Conservation (phyloP, 768 basidiomycete genomes). For the Sistotremastrum niveocremeum region DNA sequence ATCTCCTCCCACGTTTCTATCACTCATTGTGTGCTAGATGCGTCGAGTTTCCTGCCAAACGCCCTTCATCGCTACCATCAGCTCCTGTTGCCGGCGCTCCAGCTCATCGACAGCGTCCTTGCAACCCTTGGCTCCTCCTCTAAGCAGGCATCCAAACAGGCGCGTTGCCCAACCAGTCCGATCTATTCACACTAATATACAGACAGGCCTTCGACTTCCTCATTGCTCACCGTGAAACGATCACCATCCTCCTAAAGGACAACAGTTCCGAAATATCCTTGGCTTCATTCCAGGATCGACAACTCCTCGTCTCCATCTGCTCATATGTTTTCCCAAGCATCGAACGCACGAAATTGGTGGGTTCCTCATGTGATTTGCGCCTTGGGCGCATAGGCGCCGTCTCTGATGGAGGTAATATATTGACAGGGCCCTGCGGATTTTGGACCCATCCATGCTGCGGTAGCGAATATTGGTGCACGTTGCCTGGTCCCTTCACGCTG, state of each 20-base stretch:
- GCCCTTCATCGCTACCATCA: conserved; percentile 87
- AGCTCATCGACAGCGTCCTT: conserved; percentile 64
- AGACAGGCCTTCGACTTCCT: conserved; percentile 67
- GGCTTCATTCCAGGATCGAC: conserved; percentile 62
- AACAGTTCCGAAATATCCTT: conserved; percentile 48
- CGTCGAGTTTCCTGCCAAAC: conserved; percentile 76
- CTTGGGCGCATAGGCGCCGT: too few relatives aligned
- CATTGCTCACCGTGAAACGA: conserved; percentile 68
- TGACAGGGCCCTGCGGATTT: conserved; percentile 39
- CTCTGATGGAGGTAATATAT: too few relatives aligned
- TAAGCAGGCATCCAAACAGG: conserved; percentile 56
- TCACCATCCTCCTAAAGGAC: conserved; percentile 71
- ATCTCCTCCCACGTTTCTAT: background rate
- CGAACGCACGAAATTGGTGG: background rate
- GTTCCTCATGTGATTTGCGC: too few relatives aligned
- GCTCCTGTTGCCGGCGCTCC: conserved; percentile 73
- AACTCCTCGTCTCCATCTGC: conserved; percentile 64
- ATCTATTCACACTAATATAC: background rate
- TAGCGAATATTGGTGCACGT: conserved; percentile 61
- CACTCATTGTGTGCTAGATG: conserved; percentile 33
- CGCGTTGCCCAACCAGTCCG: conserved; percentile 13
- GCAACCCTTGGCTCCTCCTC: conserved; percentile 65
- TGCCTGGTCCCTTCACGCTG: conserved; percentile 49
- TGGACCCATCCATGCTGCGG: conserved; percentile 71
- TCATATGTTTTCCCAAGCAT: conserved; percentile 42